phyloP scores from a whole-genome alignment of 305 asterid genomes.

The Fraxinus baroniana region DNA sequence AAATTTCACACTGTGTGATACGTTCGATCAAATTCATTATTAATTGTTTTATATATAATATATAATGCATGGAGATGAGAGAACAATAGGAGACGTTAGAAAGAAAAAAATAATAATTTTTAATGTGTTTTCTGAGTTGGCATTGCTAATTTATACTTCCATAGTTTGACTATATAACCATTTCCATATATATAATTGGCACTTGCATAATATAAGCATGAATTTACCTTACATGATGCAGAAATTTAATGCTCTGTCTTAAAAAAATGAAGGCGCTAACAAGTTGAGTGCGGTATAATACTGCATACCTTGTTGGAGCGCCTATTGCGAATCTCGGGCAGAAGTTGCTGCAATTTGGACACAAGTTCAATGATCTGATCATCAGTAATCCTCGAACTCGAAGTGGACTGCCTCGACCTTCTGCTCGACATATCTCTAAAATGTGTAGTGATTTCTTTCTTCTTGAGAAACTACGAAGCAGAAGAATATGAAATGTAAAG shows the following conservation, averaged over 20 bases:
- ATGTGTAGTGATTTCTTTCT: neutral
- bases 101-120: neutral
- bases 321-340: slow-evolving; percentile 76
- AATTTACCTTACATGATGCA: neutral
- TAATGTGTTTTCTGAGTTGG: neutral
- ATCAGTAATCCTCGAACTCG: slow-evolving; percentile 62
- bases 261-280: neutral
- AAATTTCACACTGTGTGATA: neutral
- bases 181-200: neutral
- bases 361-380: slow-evolving; percentile 83
- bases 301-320: slow-evolving; percentile 66
- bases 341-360: slow-evolving; percentile 78
- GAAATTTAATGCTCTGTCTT: neutral
- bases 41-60: neutral
- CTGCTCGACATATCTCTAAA: slow-evolving; percentile 69
- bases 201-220: neutral
- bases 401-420: slow-evolving; percentile 66
- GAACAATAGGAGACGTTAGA: neutral
- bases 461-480: neutral
- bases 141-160: neutral
- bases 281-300: neutral
- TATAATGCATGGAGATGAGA: neutral
- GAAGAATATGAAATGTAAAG: slow-evolving; percentile 17
- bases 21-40: neutral
- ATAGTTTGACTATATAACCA: neutral